phyloP scores from a whole-genome alignment of 129 eudicot species.

The Centrapalus pauciflorus region DNA sequence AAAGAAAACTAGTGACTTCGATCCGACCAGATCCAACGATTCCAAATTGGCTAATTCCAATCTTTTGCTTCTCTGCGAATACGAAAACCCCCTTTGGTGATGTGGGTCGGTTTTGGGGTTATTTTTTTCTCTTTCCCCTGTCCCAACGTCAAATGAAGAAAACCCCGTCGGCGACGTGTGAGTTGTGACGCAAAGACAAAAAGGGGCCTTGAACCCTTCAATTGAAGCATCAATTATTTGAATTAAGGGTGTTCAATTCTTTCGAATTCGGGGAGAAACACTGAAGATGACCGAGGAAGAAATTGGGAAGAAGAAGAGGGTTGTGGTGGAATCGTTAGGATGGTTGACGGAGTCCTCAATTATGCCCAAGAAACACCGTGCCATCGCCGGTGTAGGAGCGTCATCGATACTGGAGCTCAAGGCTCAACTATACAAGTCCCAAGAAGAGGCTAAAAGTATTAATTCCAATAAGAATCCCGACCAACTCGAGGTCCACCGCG shows the following conservation, averaged over 20 bases:
- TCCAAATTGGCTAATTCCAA: no score
- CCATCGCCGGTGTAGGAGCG: conserved; percentile 81
- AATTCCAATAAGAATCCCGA: conserved; percentile 20
- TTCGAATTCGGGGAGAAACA: conserved; percentile 5
- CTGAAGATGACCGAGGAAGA: conserved; percentile 32
- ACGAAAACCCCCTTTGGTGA: no score
- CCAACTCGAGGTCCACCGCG: conserved; percentile 72
- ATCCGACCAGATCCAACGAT: no score
- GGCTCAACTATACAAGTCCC: conserved; percentile 86
- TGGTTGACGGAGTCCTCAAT: conserved; percentile 96
- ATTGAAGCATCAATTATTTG: conserved; percentile 2
- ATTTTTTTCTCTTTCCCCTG: no score
- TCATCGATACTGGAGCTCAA: conserved; percentile 88
- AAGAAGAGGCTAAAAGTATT: conserved; percentile 58
- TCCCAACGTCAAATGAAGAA: no score
- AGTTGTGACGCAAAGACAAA: no score
- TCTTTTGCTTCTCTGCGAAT: no score
- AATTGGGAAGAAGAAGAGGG: conserved; percentile 36
- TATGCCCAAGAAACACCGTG: conserved; percentile 87
- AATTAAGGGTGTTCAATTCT: background rate
- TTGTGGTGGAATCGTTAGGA: conserved; percentile 79
- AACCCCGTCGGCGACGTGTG: no score
- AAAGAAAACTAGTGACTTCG: no score
- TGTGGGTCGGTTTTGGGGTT: no score
- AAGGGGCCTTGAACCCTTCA: conserved; percentile 1